Evolutionary conservation across 305 asterid genomes (phyloP).

Genomic region (Lippia alba): DNA sequence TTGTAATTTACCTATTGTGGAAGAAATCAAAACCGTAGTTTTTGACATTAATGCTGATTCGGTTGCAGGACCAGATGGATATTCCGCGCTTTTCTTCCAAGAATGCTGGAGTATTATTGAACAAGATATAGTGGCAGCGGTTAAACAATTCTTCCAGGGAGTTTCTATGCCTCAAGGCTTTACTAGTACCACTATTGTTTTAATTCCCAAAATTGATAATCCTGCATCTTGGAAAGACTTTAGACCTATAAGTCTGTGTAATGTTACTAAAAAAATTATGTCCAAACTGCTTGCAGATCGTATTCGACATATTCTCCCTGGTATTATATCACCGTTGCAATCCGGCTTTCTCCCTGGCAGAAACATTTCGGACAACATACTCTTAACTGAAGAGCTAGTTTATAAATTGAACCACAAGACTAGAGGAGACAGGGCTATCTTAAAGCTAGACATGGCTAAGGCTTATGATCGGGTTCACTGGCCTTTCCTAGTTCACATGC

Average conservation of each 20-base stretch:
- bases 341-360: background rate
- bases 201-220: background rate
- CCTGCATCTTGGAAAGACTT: background rate
- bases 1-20: background rate
- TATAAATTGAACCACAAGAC: background rate
- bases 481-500: background rate
- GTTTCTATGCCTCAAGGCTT: background rate
- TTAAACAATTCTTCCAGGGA: background rate
- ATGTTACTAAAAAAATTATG: background rate
- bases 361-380: background rate
- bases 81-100: background rate
- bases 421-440: background rate
- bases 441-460: background rate
- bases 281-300: background rate
- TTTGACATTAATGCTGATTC: background rate
- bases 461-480: background rate
- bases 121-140: background rate
- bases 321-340: background rate
- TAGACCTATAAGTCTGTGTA: background rate
- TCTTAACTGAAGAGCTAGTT: background rate
- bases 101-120: background rate
- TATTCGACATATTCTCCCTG: background rate
- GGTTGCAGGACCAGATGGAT: background rate
- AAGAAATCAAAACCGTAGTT: background rate
- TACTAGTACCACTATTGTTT: background rate